Evolutionary conservation across 345 rosid species (phyloP), one percentile per base, ranked within the genome.

Genomic region (Citrus maxima): DNA sequence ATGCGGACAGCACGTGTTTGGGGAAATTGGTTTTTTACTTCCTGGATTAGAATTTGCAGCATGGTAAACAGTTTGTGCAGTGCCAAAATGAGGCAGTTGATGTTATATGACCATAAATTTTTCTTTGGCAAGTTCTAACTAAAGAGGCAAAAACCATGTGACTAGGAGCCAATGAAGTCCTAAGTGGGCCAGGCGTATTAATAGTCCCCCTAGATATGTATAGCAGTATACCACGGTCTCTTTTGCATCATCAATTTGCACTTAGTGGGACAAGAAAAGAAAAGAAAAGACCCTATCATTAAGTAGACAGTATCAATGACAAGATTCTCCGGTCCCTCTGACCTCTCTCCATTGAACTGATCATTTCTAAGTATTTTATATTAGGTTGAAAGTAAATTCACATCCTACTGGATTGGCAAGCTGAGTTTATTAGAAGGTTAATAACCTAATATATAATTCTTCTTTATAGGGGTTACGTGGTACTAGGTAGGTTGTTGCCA

Each of bases 131-230:
- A 64, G 49, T 75, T 55, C 34, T 75, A 63, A 63, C 61, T 32
- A 34, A 21, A 30, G 42, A 51, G 40, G 71, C 62, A 49, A 22
- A 51, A 30, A 27, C 62, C 78, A 61, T 67, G 78, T 79, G 82
- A 79, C 55, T 55, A 8, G 72, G 66, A 51, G 78, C 74, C 71
- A 38, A 28, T 25, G 30, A 61, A 59, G 66, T 19, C 67, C 78
- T 49, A 3, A 7, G 73, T 72, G 82, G 78, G 69, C 77, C 78
- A 37, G 35, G 27, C 10, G 28, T 71, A 30, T 79, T 76, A 62
- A 79, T 79, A 72, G 60, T 30, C 61, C 67, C 12, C 16, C 10
- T 67, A 13, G 38, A 14, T 58, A 21, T 32, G 54, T 60, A 16
- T 40, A 49, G 68, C 73, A 18, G 61, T 38, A 16, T 40, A 49